phyloP scores from a whole-genome alignment of 805 yeast species.

The Dipodascus geniculatus region DNA sequence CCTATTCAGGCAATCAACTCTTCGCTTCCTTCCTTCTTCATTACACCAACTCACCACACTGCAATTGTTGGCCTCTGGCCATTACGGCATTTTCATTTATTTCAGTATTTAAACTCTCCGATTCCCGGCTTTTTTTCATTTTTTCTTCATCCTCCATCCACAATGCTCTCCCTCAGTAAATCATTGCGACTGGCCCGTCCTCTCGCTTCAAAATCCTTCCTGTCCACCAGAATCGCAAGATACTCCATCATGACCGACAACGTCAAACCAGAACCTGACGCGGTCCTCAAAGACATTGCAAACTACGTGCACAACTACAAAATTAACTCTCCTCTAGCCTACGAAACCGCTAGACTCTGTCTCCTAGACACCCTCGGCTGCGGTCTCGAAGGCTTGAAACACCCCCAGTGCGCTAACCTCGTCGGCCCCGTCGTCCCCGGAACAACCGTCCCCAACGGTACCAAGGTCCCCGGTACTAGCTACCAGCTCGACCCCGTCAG shows the following conservation, averaged over 20 bases:
- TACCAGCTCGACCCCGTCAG: constrained; percentile 42
- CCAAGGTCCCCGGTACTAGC: constrained; percentile 42
- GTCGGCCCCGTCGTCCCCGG: constrained; percentile 51
- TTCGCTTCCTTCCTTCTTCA: no score
- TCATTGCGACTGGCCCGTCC: not conserved
- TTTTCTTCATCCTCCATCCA: no score
- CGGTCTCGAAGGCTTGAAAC: constrained; percentile 46
- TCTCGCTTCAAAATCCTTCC: not conserved
- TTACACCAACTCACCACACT: not conserved
- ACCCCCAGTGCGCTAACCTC: constrained; percentile 35
- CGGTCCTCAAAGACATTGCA: constrained; percentile 38
- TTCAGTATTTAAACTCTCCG: not conserved
- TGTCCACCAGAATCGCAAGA: not conserved
- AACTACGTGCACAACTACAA: constrained; percentile 37
- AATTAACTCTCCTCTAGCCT: constrained; percentile 36
- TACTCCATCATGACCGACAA: constrained; percentile 30
- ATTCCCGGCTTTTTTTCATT: no score
- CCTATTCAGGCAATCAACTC: not conserved
- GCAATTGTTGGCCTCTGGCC: not conserved
- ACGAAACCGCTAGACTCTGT: constrained; percentile 44
- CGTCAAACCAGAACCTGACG: constrained; percentile 40
- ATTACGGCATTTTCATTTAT: no score
- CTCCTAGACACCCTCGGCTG: constrained; percentile 48
- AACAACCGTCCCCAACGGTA: constrained; percentile 41
- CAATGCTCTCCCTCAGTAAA: not conserved